Percentiles rank a stretch among this genome's conserved stretches.
Evolutionary conservation across 129 eudicot species (phyloP).

Genomic region (Arctium lappa): DNA sequence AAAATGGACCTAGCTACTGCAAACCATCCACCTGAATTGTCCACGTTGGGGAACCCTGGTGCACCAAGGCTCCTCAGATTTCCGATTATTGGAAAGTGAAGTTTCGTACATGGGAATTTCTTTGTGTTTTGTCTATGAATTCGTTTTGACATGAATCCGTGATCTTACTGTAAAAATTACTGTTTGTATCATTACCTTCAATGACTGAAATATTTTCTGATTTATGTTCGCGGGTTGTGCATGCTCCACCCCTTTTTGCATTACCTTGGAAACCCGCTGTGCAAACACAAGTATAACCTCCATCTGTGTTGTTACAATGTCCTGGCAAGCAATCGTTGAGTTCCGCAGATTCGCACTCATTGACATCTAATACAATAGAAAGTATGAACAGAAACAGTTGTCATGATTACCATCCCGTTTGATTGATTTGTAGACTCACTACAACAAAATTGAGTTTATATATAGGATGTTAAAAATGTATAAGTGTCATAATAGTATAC

Average conservation of each 20-base stretch:
- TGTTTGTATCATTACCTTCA: slow-evolving; percentile 8
- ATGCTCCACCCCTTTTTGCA: too few relatives aligned
- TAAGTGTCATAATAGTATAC: too few relatives aligned
- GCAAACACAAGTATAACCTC: slow-evolving; percentile 22
- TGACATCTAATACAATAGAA: slow-evolving; percentile 9
- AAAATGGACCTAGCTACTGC: too few relatives aligned
- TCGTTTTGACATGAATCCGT: too few relatives aligned
- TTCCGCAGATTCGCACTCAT: slow-evolving; percentile 15
- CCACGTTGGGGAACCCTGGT: too few relatives aligned
- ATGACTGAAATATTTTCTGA: background rate
- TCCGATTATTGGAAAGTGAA: too few relatives aligned
- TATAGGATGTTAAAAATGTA: too few relatives aligned
- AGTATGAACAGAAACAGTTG: background rate
- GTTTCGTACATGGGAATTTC: too few relatives aligned
- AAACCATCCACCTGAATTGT: too few relatives aligned
- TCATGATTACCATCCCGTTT: background rate
- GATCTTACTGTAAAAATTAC: background rate
- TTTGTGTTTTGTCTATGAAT: too few relatives aligned
- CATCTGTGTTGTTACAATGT: slow-evolving; percentile 14
- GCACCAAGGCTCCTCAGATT: too few relatives aligned
- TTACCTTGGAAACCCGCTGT: background rate
- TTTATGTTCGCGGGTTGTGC: background rate
- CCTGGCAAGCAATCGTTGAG: slow-evolving; percentile 17
- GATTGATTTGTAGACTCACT: background rate
- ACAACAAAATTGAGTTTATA: too few relatives aligned